Conservation (phyloP, 2,329 filamentous ascomycete species). For the Alternaria dauci region DNA sequence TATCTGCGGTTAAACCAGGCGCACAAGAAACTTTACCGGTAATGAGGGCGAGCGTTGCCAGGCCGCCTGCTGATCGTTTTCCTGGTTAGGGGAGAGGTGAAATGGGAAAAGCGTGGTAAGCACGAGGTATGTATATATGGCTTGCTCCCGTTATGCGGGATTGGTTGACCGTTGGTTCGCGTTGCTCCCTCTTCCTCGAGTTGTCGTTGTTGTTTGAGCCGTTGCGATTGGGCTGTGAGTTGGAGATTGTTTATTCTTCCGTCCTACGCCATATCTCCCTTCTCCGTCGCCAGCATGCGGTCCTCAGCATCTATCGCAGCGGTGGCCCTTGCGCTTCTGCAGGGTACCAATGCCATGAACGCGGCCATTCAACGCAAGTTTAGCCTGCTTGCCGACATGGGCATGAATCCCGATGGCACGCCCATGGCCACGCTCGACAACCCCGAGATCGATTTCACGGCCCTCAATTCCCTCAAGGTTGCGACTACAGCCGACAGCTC, state of each 20-base stretch:
- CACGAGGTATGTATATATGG: conserved; percentile 1
- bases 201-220: not conserved
- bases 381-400: conserved; percentile 43
- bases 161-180: not conserved
- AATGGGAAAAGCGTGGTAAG: not conserved
- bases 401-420: conserved; percentile 43
- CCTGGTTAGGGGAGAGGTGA: not conserved
- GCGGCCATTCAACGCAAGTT: conserved; percentile 33
- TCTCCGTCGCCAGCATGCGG: conserved; percentile 31
- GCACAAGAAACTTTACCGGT: not conserved
- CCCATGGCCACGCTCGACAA: conserved; percentile 26
- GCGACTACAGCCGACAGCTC: conserved; percentile 7
- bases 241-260: not conserved
- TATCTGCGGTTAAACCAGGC: not conserved
- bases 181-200: not conserved
- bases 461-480: conserved; percentile 12
- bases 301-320: conserved; percentile 30
- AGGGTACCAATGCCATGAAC: conserved; percentile 31
- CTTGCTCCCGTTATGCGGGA: not conserved
- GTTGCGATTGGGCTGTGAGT: not conserved
- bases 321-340: conserved; percentile 37
- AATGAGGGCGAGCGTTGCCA: not conserved
- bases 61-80: not conserved
- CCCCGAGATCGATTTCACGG: not conserved
- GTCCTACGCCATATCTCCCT: not conserved